phyloP scores from a whole-genome alignment of 257 asterid species.

The Verbena officinalis region DNA sequence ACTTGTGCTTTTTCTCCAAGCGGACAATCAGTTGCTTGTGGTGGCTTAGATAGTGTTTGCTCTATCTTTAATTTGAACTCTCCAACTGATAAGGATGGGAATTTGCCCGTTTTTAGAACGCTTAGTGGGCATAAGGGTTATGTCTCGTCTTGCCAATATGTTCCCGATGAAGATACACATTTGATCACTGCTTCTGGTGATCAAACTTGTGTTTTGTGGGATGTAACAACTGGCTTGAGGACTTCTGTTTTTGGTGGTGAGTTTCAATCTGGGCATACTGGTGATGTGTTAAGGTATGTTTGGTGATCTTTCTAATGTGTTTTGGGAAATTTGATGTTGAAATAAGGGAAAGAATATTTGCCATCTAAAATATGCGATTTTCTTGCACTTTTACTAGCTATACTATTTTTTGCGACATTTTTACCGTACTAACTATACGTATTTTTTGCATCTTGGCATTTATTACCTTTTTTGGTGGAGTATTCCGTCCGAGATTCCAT shows the following conservation, averaged over 20 bases:
- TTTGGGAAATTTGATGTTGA: background rate
- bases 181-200: slow-evolving; percentile 76
- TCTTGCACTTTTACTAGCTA: no score
- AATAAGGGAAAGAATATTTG: no score
- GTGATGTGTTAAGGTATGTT: slow-evolving; percentile 69
- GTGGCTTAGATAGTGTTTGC: slow-evolving; percentile 79
- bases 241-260: slow-evolving; percentile 80
- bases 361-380: no score
- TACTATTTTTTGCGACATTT: no score
- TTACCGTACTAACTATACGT: no score
- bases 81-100: slow-evolving; percentile 65
- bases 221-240: slow-evolving; percentile 67
- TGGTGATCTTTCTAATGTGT: no score
- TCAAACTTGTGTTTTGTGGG: slow-evolving; percentile 79
- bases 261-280: slow-evolving; percentile 78
- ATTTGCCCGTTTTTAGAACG: slow-evolving; percentile 63
- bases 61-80: slow-evolving; percentile 69
- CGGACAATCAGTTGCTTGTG: slow-evolving; percentile 82
- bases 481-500: no score
- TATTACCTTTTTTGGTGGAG: no score
- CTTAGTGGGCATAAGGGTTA: slow-evolving; percentile 81
- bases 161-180: slow-evolving; percentile 71
- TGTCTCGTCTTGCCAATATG: slow-evolving; percentile 77
- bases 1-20: slow-evolving; percentile 78
- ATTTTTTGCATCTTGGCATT: no score